Evolutionary conservation across 176 grass and related monocot genomes (phyloP), one percentile per base, ranked within the genome.

Genomic region (Ensete glaucum): DNA sequence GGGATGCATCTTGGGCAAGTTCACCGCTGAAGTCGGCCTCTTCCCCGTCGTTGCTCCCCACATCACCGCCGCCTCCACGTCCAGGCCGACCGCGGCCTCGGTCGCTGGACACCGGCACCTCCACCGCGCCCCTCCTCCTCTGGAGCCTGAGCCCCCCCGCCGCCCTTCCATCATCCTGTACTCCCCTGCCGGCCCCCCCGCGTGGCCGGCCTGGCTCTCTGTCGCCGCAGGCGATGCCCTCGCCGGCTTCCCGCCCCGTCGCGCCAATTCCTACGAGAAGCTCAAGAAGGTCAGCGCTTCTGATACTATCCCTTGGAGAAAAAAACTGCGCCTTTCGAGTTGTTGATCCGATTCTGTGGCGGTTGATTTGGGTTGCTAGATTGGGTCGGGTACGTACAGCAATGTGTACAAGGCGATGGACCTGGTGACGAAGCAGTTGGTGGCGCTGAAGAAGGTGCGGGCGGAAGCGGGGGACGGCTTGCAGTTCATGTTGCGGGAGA

Each of bases 351-450:
- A 58, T 3, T 58, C 1, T 20, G 54, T 62, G 49, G 53, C 78
- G 25, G 8, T 77, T 85, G 64, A 59, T 43, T 62, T 48, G 81
- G 64, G 66, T 64, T 59, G 75, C 53, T 73, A 98, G 95, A 94
- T 99, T 75, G 96, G 96, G 58, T 99, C 96, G 49, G 96, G 96
- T 24, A 99, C 96, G 9, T 99, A 99, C 82, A 95, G 91, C 68
- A 99, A 99, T 63, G 96, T 99, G 80, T 99, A 99, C 88, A 99
- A 95, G 85, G 96, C 96, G 73, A 87, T 82, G 1, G 96, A 99
- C 34, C 52, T 85, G 82, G 86, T 79, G 80, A 91, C 66, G 59
- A 80, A 85, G 73, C 26, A 59, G 16, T 82, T 95, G 83, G 91
- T 99, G 67, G 96, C 96, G 62, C 65, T 99, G 81, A 99, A 99